Evolutionary conservation across 257 asterid species (phyloP).

Genomic region (Nicotiana undulata): DNA sequence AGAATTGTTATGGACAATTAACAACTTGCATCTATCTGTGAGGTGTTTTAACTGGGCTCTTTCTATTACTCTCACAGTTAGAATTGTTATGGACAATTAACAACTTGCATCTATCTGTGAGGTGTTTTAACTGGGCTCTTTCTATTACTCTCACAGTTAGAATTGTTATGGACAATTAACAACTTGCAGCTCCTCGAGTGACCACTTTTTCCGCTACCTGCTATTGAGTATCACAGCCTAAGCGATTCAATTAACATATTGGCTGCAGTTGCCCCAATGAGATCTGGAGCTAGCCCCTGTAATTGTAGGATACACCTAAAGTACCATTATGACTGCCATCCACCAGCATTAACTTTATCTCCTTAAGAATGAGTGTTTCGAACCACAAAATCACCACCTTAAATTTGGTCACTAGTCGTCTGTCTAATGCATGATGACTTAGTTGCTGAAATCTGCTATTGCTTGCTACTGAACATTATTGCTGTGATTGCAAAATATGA

Average conservation of each 20-base stretch:
- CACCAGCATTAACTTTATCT: not conserved
- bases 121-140: not conserved
- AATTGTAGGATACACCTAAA: not conserved
- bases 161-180: not conserved
- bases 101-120: too few species aligned
- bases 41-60: too few species aligned
- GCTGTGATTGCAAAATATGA: not conserved
- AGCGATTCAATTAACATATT: not conserved
- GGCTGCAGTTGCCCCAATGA: not conserved
- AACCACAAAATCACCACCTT: not conserved
- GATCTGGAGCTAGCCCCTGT: not conserved
- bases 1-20: too few species aligned
- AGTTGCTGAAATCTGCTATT: not conserved
- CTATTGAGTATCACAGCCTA: not conserved
- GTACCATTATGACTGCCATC: not conserved
- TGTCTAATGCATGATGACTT: not conserved
- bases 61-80: too few species aligned
- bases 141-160: not conserved
- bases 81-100: too few species aligned
- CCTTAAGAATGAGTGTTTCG: not conserved
- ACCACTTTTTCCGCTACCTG: not conserved
- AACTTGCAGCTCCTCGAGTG: not conserved
- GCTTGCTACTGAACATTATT: not conserved
- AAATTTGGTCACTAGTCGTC: not conserved
- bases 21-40: too few species aligned